These are phyloP conservation scores for Exserohilum rostratum DNA, from an alignment of 2,329 filamentous ascomycete species.

Conservation along the genomic window DNA sequence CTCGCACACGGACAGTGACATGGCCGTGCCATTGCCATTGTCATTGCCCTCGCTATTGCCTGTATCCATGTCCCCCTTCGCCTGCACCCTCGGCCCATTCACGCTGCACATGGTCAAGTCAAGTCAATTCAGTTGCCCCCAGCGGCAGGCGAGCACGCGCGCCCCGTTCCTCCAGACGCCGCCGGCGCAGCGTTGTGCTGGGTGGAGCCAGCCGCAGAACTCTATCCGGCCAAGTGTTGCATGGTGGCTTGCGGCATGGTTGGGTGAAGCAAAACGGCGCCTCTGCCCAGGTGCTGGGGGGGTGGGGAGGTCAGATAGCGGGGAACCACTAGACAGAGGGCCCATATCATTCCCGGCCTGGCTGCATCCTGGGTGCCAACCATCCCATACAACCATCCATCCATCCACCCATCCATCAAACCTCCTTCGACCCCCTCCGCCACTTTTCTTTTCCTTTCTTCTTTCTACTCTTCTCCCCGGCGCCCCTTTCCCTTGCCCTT, in stretches of 20 bases:
- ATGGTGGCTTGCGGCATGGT: constrained; percentile 37
- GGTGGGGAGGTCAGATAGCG: constrained; percentile 32
- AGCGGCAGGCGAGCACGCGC: no score
- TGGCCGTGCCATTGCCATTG: no score
- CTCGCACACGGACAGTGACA: not conserved
- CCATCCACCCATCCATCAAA: constrained; percentile 25
- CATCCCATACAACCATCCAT: no score
- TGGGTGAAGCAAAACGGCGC: constrained; percentile 38
- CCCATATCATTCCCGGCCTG: constrained; percentile 43
- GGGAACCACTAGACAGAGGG: constrained; percentile 30
- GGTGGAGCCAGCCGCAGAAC: constrained; percentile 25
- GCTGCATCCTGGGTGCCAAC: no score
- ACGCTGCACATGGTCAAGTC: no score
- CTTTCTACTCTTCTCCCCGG: constrained; percentile 19
- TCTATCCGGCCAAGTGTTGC: constrained; percentile 30
- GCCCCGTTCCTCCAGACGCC: no score
- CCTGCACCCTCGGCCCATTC: no score
- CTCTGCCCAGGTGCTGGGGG: constrained; percentile 30
- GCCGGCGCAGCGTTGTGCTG: constrained; percentile 18
- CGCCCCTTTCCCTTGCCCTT: constrained; percentile 20
- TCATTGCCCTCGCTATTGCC: no score
- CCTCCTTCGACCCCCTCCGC: constrained; percentile 26
- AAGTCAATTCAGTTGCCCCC: no score
- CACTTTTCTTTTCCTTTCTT: constrained; percentile 24
- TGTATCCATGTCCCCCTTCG: not conserved